phyloP scores from a whole-genome alignment of 2,329 filamentous ascomycete species.

The Alternaria sp. region DNA sequence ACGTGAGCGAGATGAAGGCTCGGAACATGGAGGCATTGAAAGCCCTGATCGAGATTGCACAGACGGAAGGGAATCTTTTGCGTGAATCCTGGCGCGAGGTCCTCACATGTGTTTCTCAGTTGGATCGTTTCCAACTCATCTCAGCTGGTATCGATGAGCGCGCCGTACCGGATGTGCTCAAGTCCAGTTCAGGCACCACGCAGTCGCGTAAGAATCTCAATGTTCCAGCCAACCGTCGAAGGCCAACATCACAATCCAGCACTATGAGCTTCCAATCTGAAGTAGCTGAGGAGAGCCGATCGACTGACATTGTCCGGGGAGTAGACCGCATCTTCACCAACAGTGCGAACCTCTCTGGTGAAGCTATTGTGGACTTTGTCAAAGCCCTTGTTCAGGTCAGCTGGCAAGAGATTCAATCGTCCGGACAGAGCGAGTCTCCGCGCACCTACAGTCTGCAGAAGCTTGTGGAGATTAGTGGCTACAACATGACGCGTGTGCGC shows the following conservation, averaged over 20 bases:
- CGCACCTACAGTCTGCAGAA: slow-evolving; percentile 98
- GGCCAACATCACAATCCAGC: slow-evolving; percentile 53
- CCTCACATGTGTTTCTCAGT: slow-evolving; percentile 91
- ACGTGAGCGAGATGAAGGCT: slow-evolving; percentile 89
- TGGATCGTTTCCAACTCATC: slow-evolving; percentile 93
- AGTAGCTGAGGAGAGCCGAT: slow-evolving; percentile 89
- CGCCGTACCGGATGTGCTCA: slow-evolving; percentile 85
- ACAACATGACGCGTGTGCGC: slow-evolving; percentile 98
- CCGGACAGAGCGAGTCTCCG: slow-evolving; percentile 92
- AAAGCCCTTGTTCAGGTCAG: slow-evolving; percentile 92
- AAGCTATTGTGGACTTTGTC: slow-evolving; percentile 95
- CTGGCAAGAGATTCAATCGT: slow-evolving; percentile 99
- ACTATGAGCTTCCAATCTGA: slow-evolving; percentile 68
- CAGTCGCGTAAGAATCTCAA: slow-evolving; percentile 73
- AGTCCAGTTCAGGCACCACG: slow-evolving; percentile 67
- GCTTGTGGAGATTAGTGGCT: slow-evolving; percentile 97
- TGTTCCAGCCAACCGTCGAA: slow-evolving; percentile 59
- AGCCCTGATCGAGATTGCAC: slow-evolving; percentile 86
- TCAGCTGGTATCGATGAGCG: slow-evolving; percentile 94
- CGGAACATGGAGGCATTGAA: slow-evolving; percentile 97
- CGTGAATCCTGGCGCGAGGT: slow-evolving; percentile 95
- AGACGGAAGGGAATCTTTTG: slow-evolving; percentile 88
- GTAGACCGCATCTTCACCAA: slow-evolving; percentile 98
- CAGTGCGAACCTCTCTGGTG: slow-evolving; percentile 88
- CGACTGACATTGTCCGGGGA: slow-evolving; percentile 88